Evolutionary conservation across 2,329 filamentous ascomycete species (phyloP), one percentile per base, ranked within the genome.

Genomic region (Neophaeococcomyces mojaviensis): DNA sequence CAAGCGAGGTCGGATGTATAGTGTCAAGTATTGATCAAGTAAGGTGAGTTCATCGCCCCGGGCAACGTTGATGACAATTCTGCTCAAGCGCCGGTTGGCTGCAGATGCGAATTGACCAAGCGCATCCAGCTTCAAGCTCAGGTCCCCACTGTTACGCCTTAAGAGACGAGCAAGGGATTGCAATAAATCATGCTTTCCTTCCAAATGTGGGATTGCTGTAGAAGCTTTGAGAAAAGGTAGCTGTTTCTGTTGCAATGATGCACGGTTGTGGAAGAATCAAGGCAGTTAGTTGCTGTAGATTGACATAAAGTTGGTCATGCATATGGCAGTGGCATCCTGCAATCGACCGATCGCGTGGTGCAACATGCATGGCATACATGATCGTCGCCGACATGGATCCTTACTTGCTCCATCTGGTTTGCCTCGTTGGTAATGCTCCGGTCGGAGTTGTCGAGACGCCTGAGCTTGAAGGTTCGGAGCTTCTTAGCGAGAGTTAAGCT

Each of bases 281-380:
- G 13, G 32, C 32, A n/a, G 13, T 35, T 7, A n/a, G 5, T 15
- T 6, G 32, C 32, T 19, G 13, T 13, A 20, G 5, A 6, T 37
- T 16, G 9, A 12, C 16, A 20, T 16, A 37, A 37, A 37, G 13
- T 37, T 37, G 13, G 13, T 37, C 18, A 37, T 20, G 35, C 13
- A 9, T 16, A 20, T 37, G 35, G 13, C 28, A 30, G 15, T n/a
- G 22, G 15, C 10, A 16, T 30, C 7, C n/a, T 34, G 40, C 12
- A 22, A 43, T 43, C 28, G 40, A 43, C 32, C 41, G 41, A 44
- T 44, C 24, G 32, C 16, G 36, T 22, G 34, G 40, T 34, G 40
- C 20, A 43, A 43, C 40, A 16, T 43, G 31, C 30, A 35, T 34
- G 41, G 32, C 39, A 43, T 34, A 34, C 18, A 12, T 19, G 26